Evolutionary conservation across 306 rosid species (phyloP).

Genomic region (Coriaria nepalensis): DNA sequence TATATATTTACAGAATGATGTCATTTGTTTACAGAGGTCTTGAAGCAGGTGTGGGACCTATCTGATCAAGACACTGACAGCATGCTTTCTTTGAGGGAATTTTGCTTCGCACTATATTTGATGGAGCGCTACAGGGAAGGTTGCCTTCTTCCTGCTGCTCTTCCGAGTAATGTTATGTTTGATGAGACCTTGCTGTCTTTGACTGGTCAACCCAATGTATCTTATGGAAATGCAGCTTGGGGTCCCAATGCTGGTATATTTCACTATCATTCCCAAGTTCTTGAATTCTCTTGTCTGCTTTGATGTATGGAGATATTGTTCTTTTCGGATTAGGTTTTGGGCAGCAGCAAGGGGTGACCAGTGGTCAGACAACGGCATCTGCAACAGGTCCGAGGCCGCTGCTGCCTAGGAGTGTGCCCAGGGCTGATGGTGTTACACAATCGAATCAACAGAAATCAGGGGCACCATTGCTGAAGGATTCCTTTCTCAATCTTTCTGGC

Average conservation of each 20-base stretch:
- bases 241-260: conserved; percentile 39
- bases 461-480: conserved; percentile 40
- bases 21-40: conserved; percentile 56
- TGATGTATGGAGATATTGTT: conserved; percentile 3
- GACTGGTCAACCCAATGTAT: conserved; percentile 58
- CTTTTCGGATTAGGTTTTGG: conserved; percentile 44
- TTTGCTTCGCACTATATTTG: conserved; percentile 84
- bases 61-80: conserved; percentile 97
- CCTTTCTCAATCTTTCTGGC: conserved; percentile 28
- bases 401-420: conserved; percentile 25
- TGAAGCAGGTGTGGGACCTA: conserved; percentile 94
- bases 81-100: conserved; percentile 93
- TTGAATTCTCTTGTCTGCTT: conserved; percentile 5
- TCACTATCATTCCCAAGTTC: conserved; percentile 7
- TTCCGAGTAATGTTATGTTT: conserved; percentile 54
- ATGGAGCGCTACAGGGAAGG: conserved; percentile 95
- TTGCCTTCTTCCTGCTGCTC: conserved; percentile 60
- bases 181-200: conserved; percentile 71
- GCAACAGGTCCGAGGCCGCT: conserved; percentile 42
- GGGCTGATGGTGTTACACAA: conserved; percentile 27
- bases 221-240: conserved; percentile 63
- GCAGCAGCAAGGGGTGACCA: conserved; percentile 55
- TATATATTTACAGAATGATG: conserved; percentile 11
- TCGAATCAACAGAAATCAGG: conserved; percentile 44
- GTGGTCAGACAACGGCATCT: conserved; percentile 39